These are phyloP conservation scores for Theobroma cacao DNA, from an alignment of 345 rosid genomes.

Conservation along the genomic window DNA sequence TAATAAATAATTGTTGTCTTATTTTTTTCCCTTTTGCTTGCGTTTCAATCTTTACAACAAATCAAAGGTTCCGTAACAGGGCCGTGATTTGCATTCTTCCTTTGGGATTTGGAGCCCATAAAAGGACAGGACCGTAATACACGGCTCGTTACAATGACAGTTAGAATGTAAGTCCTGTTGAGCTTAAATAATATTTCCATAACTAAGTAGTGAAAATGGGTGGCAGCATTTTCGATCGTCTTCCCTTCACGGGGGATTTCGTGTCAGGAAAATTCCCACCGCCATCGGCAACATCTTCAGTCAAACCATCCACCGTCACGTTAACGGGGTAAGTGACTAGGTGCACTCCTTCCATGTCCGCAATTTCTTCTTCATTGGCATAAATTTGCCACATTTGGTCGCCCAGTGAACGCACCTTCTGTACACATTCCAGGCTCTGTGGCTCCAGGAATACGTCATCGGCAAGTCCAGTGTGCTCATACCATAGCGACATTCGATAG, in stretches of 20 bases:
- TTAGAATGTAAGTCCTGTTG: too few species aligned
- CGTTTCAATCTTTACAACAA: too few species aligned
- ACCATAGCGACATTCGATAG: constrained; percentile 71
- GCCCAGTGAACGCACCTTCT: constrained; percentile 43
- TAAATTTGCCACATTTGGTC: constrained; percentile 75
- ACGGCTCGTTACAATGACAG: too few species aligned
- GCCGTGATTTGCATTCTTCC: too few species aligned
- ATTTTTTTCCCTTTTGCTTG: too few species aligned
- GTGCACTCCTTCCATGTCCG: constrained; percentile 79
- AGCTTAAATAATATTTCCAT: not conserved
- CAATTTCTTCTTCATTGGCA: constrained; percentile 52
- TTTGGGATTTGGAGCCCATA: too few species aligned
- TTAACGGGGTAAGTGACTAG: constrained; percentile 61
- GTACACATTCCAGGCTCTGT: constrained; percentile 57
- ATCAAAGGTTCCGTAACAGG: too few species aligned
- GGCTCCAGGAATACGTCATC: constrained; percentile 45
- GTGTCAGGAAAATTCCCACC: constrained; percentile 73
- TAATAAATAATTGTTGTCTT: too few species aligned
- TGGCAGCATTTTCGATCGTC: constrained; percentile 65
- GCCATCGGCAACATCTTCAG: constrained; percentile 44
- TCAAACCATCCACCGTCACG: constrained; percentile 50
- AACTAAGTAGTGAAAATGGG: constrained; percentile 57
- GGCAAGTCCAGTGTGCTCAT: constrained; percentile 60
- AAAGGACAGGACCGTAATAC: too few species aligned
- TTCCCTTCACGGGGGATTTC: constrained; percentile 64